Conservation (phyloP, 441 rosid genomes). For the Euphorbia schlechtendalii region DNA sequence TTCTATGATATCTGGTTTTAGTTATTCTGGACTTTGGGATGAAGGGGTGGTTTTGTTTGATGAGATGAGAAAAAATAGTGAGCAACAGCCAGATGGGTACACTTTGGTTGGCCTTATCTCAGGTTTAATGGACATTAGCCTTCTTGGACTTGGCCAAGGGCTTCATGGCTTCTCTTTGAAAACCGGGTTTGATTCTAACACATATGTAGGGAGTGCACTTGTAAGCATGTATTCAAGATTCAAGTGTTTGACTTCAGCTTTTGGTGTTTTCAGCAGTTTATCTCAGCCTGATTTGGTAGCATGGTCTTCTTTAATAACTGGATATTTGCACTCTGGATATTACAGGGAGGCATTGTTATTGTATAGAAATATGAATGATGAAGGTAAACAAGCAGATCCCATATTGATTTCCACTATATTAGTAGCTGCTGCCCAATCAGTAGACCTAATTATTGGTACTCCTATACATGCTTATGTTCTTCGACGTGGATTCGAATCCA, state of each 20-base stretch:
- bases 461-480: slow-evolving; percentile 54
- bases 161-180: slow-evolving; percentile 70
- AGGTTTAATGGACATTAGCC: slow-evolving; percentile 40
- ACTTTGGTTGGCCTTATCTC: slow-evolving; percentile 57
- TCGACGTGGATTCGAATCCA: slow-evolving; percentile 48
- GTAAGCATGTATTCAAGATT: slow-evolving; percentile 71
- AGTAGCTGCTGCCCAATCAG: slow-evolving; percentile 52
- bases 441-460: slow-evolving; percentile 39
- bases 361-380: slow-evolving; percentile 40
- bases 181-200: slow-evolving; percentile 41
- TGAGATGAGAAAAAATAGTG: slow-evolving; percentile 40
- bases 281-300: slow-evolving; percentile 61
- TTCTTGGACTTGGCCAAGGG: slow-evolving; percentile 42
- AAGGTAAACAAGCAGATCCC: slow-evolving; percentile 50
- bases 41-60: slow-evolving; percentile 46
- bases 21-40: slow-evolving; percentile 41
- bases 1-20: slow-evolving; percentile 62
- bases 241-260: slow-evolving; percentile 48
- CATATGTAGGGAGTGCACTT: slow-evolving; percentile 54
- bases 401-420: slow-evolving; percentile 50
- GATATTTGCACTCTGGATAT: slow-evolving; percentile 54
- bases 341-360: slow-evolving; percentile 40
- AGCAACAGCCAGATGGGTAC: slow-evolving; percentile 52
- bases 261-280: slow-evolving; percentile 39
- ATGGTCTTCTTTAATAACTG: slow-evolving; percentile 69